Evolutionary conservation across 176 grass and related monocot species (phyloP), one percentile per base, ranked within the genome.

Genomic region (Eleusine coracana): DNA sequence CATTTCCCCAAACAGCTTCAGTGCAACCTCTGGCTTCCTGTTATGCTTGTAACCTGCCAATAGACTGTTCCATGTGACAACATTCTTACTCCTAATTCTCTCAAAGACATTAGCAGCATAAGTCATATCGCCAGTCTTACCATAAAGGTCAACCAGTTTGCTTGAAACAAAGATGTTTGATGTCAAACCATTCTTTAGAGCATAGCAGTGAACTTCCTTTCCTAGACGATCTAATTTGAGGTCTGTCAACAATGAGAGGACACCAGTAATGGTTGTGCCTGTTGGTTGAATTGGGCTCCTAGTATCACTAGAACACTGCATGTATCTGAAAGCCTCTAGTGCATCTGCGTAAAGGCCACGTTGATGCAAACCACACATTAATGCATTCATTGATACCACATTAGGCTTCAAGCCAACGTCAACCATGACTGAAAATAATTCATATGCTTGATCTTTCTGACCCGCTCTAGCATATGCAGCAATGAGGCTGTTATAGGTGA

Each of bases 381-480:
- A 82, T 0, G 88, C 83, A 65, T 91, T 94, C 83, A 88, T 76
- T 21, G 92, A 94, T 40, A 94, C 34, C 25, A 86, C 88, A 88
- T 91, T 94, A 37, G 92, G 92, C 66, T 81, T 88, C 76, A 91
- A 52, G 46, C 83, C 76, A 0, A 60, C 67, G 6, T 51, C 36
- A 67, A 41, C 80, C 68, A 91, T 88, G 71, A 62, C 25, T 73
- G 80, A 86, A 45, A 94, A 17, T 12, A 94, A 55, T 74, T 83
- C 77, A 86, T 78, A 80, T 34, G 70, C 83, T 65, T 88, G 64
- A 76, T 94, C 92, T 77, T 87, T 84, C 82, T 88, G 81, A 40
- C 92, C 88, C 23, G 44, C 78, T 88, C 68, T 94, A 54, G 92
- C 88, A 94, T 94, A 90, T 77, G 80, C 86, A 86, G 88, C 88